Conservation (phyloP, 208 protist species). For the Acanthamoeba triangularis region DNA sequence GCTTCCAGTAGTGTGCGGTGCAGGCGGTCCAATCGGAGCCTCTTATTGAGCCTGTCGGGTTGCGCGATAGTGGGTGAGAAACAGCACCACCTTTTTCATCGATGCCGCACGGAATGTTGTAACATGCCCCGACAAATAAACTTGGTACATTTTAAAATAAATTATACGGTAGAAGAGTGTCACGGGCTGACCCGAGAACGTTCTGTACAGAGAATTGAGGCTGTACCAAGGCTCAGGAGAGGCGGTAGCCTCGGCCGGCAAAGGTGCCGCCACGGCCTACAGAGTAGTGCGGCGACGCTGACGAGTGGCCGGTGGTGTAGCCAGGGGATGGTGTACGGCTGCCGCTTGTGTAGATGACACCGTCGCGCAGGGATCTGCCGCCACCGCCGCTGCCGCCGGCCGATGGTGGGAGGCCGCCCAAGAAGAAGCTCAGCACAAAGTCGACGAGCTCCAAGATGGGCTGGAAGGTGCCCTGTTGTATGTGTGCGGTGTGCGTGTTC, state of each 20-base stretch:
- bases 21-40: too few species aligned
- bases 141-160: too few species aligned
- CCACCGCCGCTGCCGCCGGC: not conserved
- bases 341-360: not conserved
- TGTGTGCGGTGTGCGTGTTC: too few species aligned
- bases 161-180: too few species aligned
- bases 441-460: not conserved
- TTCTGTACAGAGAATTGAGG: too few species aligned
- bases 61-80: too few species aligned
- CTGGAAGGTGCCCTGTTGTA: not conserved
- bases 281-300: not conserved
- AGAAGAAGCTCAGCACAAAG: conserved; percentile 7
- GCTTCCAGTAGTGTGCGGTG: too few species aligned
- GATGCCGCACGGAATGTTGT: too few species aligned
- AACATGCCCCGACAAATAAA: too few species aligned
- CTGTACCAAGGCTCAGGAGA: too few species aligned
- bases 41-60: too few species aligned
- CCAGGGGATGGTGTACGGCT: not conserved
- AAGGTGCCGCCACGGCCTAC: not conserved
- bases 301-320: not conserved
- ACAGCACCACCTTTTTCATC: not conserved
- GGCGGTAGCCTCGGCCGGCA: not conserved
- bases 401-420: not conserved
- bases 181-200: too few species aligned
- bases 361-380: not conserved